These are phyloP conservation scores for Hamigera avellanea DNA, from an alignment of 495 filamentous ascomycete genomes.

Conservation along the genomic window DNA sequence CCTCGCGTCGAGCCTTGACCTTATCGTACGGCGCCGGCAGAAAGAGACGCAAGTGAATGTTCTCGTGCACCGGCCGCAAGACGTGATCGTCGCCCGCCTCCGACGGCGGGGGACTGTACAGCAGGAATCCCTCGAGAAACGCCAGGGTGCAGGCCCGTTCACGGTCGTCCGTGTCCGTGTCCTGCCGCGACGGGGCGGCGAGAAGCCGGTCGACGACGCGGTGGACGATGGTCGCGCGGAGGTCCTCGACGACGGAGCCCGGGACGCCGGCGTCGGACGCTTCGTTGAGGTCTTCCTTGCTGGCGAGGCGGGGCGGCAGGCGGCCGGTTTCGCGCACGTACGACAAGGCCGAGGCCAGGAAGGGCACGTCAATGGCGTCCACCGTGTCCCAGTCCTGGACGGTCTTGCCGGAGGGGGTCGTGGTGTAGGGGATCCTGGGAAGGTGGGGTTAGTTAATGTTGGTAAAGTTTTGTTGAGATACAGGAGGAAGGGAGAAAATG, in stretches of 20 bases:
- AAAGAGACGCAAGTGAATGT: conserved; percentile 67
- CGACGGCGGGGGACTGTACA: conserved; percentile 44
- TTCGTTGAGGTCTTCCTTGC: conserved; percentile 69
- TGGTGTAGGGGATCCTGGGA: conserved; percentile 39
- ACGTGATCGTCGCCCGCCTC: conserved; percentile 7
- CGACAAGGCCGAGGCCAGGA: conserved; percentile 46
- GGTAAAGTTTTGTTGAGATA: not conserved
- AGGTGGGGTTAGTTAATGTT: conserved; percentile 3
- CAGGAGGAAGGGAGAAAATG: not conserved
- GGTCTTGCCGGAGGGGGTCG: conserved; percentile 27
- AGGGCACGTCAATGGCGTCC: conserved; percentile 54
- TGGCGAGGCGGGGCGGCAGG: conserved; percentile 51
- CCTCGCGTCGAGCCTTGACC: conserved; percentile 57
- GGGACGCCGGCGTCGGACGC: conserved; percentile 40
- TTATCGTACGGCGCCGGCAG: conserved; percentile 47
- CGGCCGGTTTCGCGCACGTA: conserved; percentile 55
- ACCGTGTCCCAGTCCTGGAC: conserved; percentile 83
- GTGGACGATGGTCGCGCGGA: conserved; percentile 4
- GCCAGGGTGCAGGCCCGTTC: conserved; percentile 29
- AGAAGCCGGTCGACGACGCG: not conserved
- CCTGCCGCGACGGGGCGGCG: too few relatives aligned
- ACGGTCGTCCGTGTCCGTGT: too few relatives aligned
- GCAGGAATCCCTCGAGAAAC: conserved; percentile 75
- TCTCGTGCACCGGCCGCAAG: conserved; percentile 29
- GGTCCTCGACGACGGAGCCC: conserved; percentile 5